Conservation (phyloP, 1,284 basidiomycete genomes). For the Ceratobasidium sp. region DNA sequence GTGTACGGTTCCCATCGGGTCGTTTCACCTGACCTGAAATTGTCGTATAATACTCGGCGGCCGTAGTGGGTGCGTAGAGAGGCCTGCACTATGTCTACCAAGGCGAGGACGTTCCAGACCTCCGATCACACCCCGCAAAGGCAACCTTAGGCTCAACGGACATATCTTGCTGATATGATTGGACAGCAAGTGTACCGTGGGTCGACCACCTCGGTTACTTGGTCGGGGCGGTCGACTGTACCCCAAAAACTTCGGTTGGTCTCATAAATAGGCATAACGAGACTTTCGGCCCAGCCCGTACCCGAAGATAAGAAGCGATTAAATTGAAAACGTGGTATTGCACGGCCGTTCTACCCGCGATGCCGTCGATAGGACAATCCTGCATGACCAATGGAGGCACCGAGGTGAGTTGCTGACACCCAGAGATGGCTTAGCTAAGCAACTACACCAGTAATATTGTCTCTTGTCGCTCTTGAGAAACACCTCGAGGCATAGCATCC, state of each 20-base stretch:
- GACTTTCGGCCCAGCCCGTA: conserved; percentile 7
- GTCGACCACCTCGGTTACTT: neutral
- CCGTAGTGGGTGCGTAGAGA: too few species aligned
- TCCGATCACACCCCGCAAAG: neutral
- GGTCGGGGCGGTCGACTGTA: conserved; percentile 6
- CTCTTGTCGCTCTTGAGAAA: too few species aligned
- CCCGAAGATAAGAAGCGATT: conserved; percentile 8
- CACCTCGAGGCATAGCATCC: neutral
- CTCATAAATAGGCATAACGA: conserved; percentile 7
- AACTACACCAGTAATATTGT: too few species aligned
- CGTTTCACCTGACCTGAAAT: conserved; percentile 10
- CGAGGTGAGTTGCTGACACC: neutral
- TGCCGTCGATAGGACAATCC: neutral
- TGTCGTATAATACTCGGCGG: neutral
- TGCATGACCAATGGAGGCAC: neutral
- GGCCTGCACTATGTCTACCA: too few species aligned
- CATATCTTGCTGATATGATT: neutral
- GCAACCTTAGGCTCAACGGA: neutral
- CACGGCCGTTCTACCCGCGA: conserved; percentile 1
- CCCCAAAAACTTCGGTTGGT: conserved; percentile 12
- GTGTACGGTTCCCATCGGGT: conserved; percentile 7
- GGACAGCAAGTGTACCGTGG: neutral
- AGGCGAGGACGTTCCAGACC: too few species aligned
- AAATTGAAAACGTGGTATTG: neutral
- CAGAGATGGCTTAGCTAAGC: too few species aligned